phyloP scores from a whole-genome alignment of 1,284 basidiomycete genomes.

The Papiliotrema terrestris region DNA sequence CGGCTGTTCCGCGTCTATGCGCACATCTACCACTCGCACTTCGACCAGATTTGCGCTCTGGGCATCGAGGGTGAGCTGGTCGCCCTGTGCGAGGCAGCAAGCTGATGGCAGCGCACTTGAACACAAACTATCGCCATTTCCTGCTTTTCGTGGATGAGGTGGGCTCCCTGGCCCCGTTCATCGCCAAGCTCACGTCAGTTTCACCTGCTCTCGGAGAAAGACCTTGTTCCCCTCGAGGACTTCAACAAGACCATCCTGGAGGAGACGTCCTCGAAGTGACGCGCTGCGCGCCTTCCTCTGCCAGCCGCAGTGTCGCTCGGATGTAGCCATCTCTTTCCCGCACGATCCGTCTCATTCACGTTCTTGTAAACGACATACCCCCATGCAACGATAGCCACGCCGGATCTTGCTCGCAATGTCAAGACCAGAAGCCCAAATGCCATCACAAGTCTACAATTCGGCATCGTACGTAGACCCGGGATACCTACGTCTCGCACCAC shows the following conservation, averaged over 20 bases:
- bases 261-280: constrained; percentile 51
- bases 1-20: constrained; percentile 96
- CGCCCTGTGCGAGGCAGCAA: background rate
- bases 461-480: too few species aligned
- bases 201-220: constrained; percentile 94
- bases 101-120: constrained; percentile 74
- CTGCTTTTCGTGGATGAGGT: constrained; percentile 95
- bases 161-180: constrained; percentile 20
- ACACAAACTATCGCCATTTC: constrained; percentile 98
- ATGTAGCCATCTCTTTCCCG: too few species aligned
- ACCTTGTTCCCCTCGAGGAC: constrained; percentile 91
- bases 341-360: too few species aligned
- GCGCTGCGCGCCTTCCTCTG: background rate
- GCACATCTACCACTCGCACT: constrained; percentile 98
- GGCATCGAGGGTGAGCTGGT: constrained; percentile 82
- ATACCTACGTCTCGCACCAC: too few species aligned
- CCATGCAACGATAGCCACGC: too few species aligned
- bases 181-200: constrained; percentile 58
- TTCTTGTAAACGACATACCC: too few species aligned
- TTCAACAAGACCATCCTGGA: constrained; percentile 92
- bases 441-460: too few species aligned
- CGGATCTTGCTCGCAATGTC: too few species aligned
- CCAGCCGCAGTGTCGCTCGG: background rate
- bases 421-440: too few species aligned
- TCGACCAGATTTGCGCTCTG: constrained; percentile 96